A percentile compares a stretch with the other conserved stretches of the same genome.
phyloP scores from a whole-genome alignment of 1,284 basidiomycete genomes.

The Sporisorium scitamineum region DNA sequence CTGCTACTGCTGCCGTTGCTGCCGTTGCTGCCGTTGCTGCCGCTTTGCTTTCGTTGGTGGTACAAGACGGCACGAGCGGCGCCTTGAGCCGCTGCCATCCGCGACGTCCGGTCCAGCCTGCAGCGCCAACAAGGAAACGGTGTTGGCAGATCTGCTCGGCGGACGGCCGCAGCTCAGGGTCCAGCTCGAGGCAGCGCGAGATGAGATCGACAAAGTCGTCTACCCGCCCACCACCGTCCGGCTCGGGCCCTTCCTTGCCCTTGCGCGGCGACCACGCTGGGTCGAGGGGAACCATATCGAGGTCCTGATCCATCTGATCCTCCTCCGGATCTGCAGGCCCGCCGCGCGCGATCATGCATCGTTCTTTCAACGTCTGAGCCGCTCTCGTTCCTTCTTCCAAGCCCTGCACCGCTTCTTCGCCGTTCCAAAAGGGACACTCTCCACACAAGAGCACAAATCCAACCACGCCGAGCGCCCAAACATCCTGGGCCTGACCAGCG shows the following conservation, averaged over 20 bases:
- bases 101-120: conserved; percentile 67
- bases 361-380: conserved; percentile 52
- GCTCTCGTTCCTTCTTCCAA: conserved; percentile 62
- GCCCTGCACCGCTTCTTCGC: conserved; percentile 63
- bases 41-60: conserved; percentile 18
- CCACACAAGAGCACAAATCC: conserved; percentile 94
- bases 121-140: conserved; percentile 80
- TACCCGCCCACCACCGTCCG: conserved; percentile 82
- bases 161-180: conserved; percentile 74
- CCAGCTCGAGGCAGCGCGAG: conserved; percentile 80
- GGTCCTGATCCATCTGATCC: conserved; percentile 16
- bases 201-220: conserved; percentile 84
- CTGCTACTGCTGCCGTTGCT: not conserved
- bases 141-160: conserved; percentile 83
- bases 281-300: conserved; percentile 32
- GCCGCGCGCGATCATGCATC: conserved; percentile 47
- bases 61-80: conserved; percentile 31
- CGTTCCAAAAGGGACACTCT: conserved; percentile 84
- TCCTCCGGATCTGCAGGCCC: conserved; percentile 31
- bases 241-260: conserved; percentile 39
- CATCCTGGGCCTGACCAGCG: conserved; percentile 93
- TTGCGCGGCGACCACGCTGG: conserved; percentile 36
- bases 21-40: not conserved
- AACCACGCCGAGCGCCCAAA: conserved; percentile 98
- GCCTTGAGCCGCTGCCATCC: conserved; percentile 63